A percentile compares a stretch with the other conserved stretches of the same genome.
Conservation (phyloP, 2,329 filamentous ascomycete genomes). For the Pseudogymnoascus sp. region DNA sequence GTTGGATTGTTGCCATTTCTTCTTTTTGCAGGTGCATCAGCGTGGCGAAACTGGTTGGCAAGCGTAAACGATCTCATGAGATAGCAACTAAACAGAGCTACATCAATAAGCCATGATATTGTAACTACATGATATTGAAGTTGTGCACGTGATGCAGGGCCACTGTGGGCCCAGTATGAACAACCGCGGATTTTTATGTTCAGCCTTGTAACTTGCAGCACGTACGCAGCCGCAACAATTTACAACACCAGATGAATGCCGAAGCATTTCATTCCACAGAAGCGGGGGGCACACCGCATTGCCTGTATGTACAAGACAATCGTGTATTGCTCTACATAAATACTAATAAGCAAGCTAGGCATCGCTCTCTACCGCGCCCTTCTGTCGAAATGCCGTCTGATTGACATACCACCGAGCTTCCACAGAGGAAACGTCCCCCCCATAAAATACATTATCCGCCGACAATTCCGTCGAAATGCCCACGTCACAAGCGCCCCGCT, state of each 20-base stretch:
- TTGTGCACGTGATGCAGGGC: neutral
- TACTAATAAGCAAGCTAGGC: conserved; percentile 34
- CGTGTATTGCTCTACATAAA: neutral
- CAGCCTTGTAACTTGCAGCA: neutral
- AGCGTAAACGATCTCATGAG: conserved; percentile 8
- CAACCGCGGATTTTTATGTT: neutral
- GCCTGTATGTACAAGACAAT: conserved; percentile 35
- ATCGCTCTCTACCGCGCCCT: conserved; percentile 68
- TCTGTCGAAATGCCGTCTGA: conserved; percentile 46
- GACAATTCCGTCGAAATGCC: conserved; percentile 54
- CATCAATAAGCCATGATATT: conserved; percentile 5
- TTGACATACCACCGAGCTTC: conserved; percentile 45
- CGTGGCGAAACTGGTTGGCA: conserved; percentile 26
- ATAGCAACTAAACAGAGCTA: conserved; percentile 10
- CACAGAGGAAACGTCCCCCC: conserved; percentile 35
- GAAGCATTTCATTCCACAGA: conserved; percentile 36
- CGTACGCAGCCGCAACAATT: neutral
- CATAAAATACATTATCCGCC: conserved; percentile 51
- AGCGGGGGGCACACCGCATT: conserved; percentile 42
- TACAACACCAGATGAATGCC: conserved; percentile 34
- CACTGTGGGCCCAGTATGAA: neutral
- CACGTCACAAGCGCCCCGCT: conserved; percentile 51
- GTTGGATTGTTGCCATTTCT: conserved; percentile 15
- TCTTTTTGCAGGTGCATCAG: conserved; percentile 26
- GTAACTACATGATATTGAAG: neutral